Base-by-base conservation (phyloP, 2,329 filamentous ascomycete genomes). In the Aspergillus sp. region DNA sequence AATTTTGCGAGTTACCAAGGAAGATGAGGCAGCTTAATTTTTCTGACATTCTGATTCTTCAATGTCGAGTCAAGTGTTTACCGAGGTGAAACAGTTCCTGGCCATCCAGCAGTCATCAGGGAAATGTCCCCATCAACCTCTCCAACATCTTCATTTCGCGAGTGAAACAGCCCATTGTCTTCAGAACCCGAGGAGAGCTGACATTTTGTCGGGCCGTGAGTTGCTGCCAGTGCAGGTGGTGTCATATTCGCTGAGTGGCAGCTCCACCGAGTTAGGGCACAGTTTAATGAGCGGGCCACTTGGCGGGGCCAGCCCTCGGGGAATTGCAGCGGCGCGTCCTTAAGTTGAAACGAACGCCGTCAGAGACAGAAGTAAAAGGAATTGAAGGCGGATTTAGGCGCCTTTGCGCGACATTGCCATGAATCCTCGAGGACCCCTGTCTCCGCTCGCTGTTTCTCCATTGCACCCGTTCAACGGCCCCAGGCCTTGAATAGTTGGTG, bases 301-400 rank as follows among this genome's bases (percentile, higher is more conserved):
- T 64, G 66, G 59, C 60, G 64, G 41, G 51, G 51, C 54, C 58
- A 63, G 58, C 58, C 54, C 34, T 40, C 48, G 59, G 42, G 46
- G 59, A 47, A 33, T 27, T 47, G 45, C 15, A 17, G 37, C 27
- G 58, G 48, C 56, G 56, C 51, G 56, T 54, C 8, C 54, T 49
- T 44, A 54, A 49, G 40, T 57, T 71, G 70, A 71, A 71, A 72
- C 70, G 54, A 51, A 42, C 57, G 52, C 33, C 61, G 70, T 72
- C 68, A 54, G 66, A 70, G 61, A 63, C 58, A 66, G 59, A 64
- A 61, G 61, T 65, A 63, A 48, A 61, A 54, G 61, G 64, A 63
- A 57, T 61, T 15, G 11, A 57, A 59, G 60, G 58, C 33, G 17
- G 50, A 27, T 22, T 59, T 50, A 48, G 41, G 24, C 50, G 40